A percentile compares a stretch with the other conserved stretches of the same genome.
phyloP scores from a whole-genome alignment of 441 rosid species.

The Melastoma candidum region DNA sequence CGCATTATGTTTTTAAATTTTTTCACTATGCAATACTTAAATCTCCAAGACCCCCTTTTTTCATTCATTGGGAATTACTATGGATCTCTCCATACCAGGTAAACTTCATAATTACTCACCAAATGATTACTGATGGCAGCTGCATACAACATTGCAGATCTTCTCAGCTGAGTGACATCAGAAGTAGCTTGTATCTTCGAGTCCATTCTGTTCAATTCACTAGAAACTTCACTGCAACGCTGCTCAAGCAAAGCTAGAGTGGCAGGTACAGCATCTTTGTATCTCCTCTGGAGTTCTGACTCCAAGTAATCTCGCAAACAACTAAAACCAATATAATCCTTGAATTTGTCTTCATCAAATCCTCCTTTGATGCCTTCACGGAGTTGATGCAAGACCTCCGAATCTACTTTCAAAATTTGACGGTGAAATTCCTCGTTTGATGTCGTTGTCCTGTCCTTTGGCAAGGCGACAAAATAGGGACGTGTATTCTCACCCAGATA shows the following conservation, averaged over 20 bases:
- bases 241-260: conserved; percentile 95
- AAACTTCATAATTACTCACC: conserved; percentile 32
- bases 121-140: conserved; percentile 83
- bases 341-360: conserved; percentile 82
- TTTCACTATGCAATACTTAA: no score
- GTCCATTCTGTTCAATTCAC: conserved; percentile 60
- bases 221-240: conserved; percentile 62
- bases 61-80: no score
- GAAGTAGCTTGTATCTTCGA: conserved; percentile 75
- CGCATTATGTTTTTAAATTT: no score
- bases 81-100: no score
- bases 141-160: conserved; percentile 76
- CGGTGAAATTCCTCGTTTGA: conserved; percentile 85
- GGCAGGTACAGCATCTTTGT: conserved; percentile 92
- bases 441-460: conserved; percentile 64
- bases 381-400: conserved; percentile 54
- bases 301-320: conserved; percentile 80
- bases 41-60: no score
- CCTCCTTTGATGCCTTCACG: conserved; percentile 78
- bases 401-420: conserved; percentile 80
- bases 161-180: conserved; percentile 75
- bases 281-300: conserved; percentile 86
- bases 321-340: conserved; percentile 57
- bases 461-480: conserved; percentile 86
- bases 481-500: conserved; percentile 80